These are phyloP conservation scores for Trichoderma sp. DNA, from an alignment of 2,329 filamentous ascomycete species.

Conservation along the genomic window DNA sequence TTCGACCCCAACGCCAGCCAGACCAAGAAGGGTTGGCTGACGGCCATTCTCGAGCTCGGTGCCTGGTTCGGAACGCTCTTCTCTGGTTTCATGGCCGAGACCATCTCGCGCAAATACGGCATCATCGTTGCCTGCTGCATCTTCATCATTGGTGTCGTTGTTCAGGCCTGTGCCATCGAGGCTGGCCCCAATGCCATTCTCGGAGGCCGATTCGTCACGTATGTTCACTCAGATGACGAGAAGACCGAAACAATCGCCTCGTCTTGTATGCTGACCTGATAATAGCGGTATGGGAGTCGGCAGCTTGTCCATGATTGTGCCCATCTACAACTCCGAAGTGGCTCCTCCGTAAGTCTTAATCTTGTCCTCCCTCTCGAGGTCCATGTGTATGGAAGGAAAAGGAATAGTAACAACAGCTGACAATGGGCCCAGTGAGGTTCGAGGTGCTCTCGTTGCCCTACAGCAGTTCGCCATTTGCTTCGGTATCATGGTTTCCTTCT, in stretches of 20 bases:
- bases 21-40: constrained; percentile 62
- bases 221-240: constrained; percentile 29
- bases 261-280: not conserved
- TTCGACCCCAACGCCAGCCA: constrained; percentile 49
- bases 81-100: constrained; percentile 72
- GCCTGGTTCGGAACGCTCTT: constrained; percentile 75
- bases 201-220: constrained; percentile 71
- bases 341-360: constrained; percentile 42
- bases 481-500: constrained; percentile 67
- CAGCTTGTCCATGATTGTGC: constrained; percentile 67
- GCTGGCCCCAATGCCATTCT: constrained; percentile 62
- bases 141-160: constrained; percentile 70
- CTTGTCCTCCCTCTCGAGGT: not conserved
- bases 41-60: constrained; percentile 72
- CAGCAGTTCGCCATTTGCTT: constrained; percentile 61
- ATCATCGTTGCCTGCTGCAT: constrained; percentile 67
- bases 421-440: constrained; percentile 31
- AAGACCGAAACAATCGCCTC: not conserved
- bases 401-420: not conserved
- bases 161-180: constrained; percentile 64
- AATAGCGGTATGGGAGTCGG: constrained; percentile 66
- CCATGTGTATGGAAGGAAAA: no score
- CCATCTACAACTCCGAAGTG: constrained; percentile 54
- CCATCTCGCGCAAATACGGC: constrained; percentile 67
- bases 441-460: constrained; percentile 49